Conservation (phyloP, 2,329 filamentous ascomycete species). For the Aureobasidium subglaciale region DNA sequence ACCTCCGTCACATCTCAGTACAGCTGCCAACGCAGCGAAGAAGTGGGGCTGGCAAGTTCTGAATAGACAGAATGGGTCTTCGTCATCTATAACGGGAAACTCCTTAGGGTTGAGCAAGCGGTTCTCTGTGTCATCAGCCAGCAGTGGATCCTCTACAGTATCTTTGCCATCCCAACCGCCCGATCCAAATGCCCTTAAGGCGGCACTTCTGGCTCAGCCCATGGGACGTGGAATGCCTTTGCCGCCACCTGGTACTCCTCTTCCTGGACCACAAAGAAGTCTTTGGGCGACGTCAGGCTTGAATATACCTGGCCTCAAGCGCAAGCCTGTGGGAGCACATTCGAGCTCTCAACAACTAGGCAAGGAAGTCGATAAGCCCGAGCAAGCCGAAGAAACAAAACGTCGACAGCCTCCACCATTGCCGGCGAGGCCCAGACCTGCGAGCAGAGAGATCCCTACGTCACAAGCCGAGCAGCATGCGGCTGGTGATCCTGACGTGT, state of each 20-base stretch:
- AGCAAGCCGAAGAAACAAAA: neutral
- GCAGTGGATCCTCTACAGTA: slow-evolving; percentile 30
- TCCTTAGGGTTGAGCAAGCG: slow-evolving; percentile 1
- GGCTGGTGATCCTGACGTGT: neutral
- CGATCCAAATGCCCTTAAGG: slow-evolving; percentile 25
- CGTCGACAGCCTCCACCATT: neutral
- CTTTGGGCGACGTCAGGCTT: slow-evolving; percentile 18
- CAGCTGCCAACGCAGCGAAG: slow-evolving; percentile 48
- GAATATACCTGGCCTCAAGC: slow-evolving; percentile 18
- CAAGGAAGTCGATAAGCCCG: neutral
- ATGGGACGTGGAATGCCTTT: slow-evolving; percentile 78
- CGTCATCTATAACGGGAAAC: neutral
- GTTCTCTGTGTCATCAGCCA: slow-evolving; percentile 19
- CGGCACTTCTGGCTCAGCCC: slow-evolving; percentile 42
- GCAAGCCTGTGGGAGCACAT: slow-evolving; percentile 21
- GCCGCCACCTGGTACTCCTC: slow-evolving; percentile 70
- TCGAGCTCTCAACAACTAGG: neutral
- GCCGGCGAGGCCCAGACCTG: neutral
- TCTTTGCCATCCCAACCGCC: slow-evolving; percentile 13
- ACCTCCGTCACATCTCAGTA: slow-evolving; percentile 12
- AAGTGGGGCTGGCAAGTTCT: slow-evolving; percentile 53
- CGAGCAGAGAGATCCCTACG: neutral
- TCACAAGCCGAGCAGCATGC: neutral
- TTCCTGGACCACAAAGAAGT: slow-evolving; percentile 45
- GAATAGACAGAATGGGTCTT: slow-evolving; percentile 27